Evolutionary conservation across 306 rosid genomes (phyloP).

Genomic region (Pterocarpus macrocarpus): DNA sequence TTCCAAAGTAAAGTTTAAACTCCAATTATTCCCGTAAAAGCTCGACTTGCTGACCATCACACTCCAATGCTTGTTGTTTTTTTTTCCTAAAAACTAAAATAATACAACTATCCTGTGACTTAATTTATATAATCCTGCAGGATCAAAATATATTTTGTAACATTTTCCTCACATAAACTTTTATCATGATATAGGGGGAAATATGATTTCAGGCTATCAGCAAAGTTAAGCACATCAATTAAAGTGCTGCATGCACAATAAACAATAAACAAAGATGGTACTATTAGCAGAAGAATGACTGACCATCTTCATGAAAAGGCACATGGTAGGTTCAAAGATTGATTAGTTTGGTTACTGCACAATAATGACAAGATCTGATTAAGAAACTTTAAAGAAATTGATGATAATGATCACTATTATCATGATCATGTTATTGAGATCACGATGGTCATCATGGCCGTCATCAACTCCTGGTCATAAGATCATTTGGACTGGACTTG

Average conservation of each 20-base stretch:
- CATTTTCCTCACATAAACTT: constrained; percentile 10
- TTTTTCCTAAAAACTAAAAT: background rate
- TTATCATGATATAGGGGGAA: constrained; percentile 23
- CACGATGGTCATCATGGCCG: constrained; percentile 51
- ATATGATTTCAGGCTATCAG: background rate
- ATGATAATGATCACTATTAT: constrained; percentile 46
- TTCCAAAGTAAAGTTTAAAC: background rate
- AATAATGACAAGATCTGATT: constrained; percentile 50
- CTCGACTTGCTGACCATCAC: background rate
- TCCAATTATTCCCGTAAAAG: background rate
- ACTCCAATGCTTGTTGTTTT: too few relatives aligned
- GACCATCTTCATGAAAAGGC: constrained; percentile 51
- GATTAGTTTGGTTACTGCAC: constrained; percentile 35
- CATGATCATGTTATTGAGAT: constrained; percentile 56
- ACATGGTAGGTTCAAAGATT: constrained; percentile 35
- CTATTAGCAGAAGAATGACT: constrained; percentile 34
- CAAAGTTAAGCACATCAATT: constrained; percentile 36
- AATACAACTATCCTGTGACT: background rate
- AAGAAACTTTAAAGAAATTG: constrained; percentile 48
- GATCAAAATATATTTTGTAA: background rate
- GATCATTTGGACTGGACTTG: constrained; percentile 48
- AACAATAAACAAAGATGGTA: constrained; percentile 36
- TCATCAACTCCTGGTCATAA: constrained; percentile 45
- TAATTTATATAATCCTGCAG: background rate
- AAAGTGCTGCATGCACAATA: constrained; percentile 47